These are phyloP conservation scores for Chlorokybus atmophyticus DNA, from an alignment of 139 green algal genomes.

Conservation along the genomic window DNA sequence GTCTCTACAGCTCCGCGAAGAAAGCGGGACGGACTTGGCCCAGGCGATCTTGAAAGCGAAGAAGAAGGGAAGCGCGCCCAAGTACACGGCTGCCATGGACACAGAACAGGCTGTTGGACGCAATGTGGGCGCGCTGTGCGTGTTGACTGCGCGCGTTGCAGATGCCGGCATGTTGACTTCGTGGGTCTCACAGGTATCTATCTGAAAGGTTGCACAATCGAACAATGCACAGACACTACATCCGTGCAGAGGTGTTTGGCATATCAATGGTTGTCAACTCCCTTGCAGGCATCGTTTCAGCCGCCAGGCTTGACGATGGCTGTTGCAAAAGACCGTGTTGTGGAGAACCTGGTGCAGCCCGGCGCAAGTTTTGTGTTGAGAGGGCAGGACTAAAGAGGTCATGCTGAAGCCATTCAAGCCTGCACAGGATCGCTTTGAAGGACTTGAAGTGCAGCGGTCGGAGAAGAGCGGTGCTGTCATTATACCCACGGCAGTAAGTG, in stretches of 20 bases:
- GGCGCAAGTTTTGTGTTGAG: slow-evolving; percentile 66
- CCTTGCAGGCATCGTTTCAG: slow-evolving; percentile 79
- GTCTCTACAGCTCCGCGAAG: slow-evolving; percentile 67
- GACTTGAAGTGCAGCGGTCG: slow-evolving; percentile 33
- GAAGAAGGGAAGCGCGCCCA: slow-evolving; percentile 23
- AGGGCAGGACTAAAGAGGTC: slow-evolving; percentile 35
- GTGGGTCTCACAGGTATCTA: slow-evolving; percentile 82
- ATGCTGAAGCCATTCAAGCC: slow-evolving; percentile 68
- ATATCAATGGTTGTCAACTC: too few species aligned
- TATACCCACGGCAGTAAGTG: slow-evolving; percentile 12
- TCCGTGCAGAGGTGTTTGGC: too few species aligned
- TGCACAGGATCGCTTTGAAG: slow-evolving; percentile 68
- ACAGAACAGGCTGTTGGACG: slow-evolving; percentile 66
- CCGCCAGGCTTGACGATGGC: slow-evolving; percentile 80
- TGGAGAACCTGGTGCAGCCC: slow-evolving; percentile 63
- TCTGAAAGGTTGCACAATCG: too few species aligned
- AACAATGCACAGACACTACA: too few species aligned
- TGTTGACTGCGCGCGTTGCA: slow-evolving; percentile 62
- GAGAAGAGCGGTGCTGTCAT: slow-evolving; percentile 15
- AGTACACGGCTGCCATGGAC: not conserved
- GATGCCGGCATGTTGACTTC: slow-evolving; percentile 82
- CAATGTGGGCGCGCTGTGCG: slow-evolving; percentile 77
- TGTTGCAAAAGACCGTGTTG: slow-evolving; percentile 79
- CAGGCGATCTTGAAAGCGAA: slow-evolving; percentile 42
- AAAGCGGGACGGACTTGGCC: slow-evolving; percentile 74